Conservation (phyloP, 139 green algal genomes). For the Coccomyxa sp. region DNA sequence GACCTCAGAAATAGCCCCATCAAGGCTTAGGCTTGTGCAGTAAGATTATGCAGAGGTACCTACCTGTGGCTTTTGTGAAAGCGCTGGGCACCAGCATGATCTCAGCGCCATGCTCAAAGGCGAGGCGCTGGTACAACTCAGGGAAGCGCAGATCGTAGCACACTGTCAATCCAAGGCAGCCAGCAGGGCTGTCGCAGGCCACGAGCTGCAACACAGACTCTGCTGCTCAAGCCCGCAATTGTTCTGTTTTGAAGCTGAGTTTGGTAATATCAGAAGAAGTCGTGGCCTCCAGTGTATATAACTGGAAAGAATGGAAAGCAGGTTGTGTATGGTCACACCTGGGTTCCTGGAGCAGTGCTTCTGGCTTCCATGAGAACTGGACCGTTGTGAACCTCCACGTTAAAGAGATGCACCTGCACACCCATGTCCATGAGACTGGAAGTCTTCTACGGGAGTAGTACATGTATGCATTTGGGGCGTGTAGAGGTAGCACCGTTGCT, state of each 20-base stretch:
- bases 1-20: not conserved
- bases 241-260: not conserved
- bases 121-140: constrained; percentile 83
- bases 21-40: not conserved
- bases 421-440: not conserved
- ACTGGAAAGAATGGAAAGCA: not conserved
- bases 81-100: constrained; percentile 70
- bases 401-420: constrained; percentile 87
- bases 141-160: constrained; percentile 98
- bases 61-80: constrained; percentile 67
- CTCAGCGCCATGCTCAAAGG: constrained; percentile 62
- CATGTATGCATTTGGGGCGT: no score
- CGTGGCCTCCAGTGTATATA: not conserved
- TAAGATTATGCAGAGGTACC: not conserved
- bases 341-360: constrained; percentile 54
- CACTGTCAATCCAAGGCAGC: constrained; percentile 75
- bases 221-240: not conserved
- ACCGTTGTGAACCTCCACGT: constrained; percentile 83
- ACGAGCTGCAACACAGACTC: constrained; percentile 45
- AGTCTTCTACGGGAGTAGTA: no score
- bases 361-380: constrained; percentile 83
- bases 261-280: not conserved
- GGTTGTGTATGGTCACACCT: constrained; percentile 39
- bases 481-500: no score
- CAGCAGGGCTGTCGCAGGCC: constrained; percentile 65